Evolutionary conservation across 106 monocot species (phyloP), one percentile per base, ranked within the genome.

Genomic region (Apostasia ramifera): DNA sequence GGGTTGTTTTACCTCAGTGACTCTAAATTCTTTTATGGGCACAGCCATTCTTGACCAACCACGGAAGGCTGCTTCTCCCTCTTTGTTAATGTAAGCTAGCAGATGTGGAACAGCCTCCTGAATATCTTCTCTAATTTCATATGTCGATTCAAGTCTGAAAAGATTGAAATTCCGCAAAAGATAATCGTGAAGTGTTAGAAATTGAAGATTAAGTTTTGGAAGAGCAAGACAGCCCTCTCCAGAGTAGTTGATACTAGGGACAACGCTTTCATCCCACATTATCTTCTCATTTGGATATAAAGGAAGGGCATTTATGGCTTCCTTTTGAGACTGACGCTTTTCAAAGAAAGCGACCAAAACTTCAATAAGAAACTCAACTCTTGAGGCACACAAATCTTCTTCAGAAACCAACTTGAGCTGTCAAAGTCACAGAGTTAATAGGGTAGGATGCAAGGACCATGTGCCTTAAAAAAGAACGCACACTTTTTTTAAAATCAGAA

Each of bases 41-140:
- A 98, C 98, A 43, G 98, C 98, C 98, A 98, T 98, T 80, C 98
- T 92, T 61, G 98, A 98, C 98, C 98, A 98, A 45, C 98, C 98
- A 45, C 98, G 84, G n/a, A 98, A 98, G 12, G 90, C 87, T 67
- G 90, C 80, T 59, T 98, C 98, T 66, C 98, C 98, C 66, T 98
- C 98, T 70, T 72, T 98, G 74, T 98, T 93, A 63, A 98, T 90
- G 63, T 90, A 87, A 26, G 98, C 77, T 62, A 90, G 90, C 47
- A 98, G 87, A 73, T 98, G 98, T 65, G 98, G 98, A 72, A 93
- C 79, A 43, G 98, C 98, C 75, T 93, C 98, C 59, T 98, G 98
- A 63, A 98, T 93, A 83, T 98, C 98, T 78, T 98, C 98, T 65
- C 98, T 87, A 71, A 98, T 98, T 76, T 98, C 98, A 74, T 98